A percentile compares a stretch with the other conserved stretches of the same genome.
These are phyloP conservation scores for Kwoniella heveanensis DNA, from an alignment of 768 basidiomycete genomes.

Conservation along the genomic window DNA sequence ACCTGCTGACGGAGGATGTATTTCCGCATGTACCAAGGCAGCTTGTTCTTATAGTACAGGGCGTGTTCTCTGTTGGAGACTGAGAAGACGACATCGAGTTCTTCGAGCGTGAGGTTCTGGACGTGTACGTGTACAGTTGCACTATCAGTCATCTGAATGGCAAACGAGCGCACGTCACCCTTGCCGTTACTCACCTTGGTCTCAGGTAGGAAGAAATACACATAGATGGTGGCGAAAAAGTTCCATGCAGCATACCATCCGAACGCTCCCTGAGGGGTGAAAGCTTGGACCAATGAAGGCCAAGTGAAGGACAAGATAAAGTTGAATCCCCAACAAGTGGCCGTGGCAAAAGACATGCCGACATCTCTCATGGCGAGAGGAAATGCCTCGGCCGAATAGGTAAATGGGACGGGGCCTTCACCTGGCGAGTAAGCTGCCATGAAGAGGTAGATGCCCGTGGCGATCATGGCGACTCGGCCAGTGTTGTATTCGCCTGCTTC, in stretches of 20 bases:
- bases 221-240: conserved; percentile 38
- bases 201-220: conserved; percentile 48
- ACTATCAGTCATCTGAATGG: too few species aligned
- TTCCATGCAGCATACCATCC: conserved; percentile 63
- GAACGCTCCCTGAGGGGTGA: conserved; percentile 73
- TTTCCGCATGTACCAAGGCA: conserved; percentile 45
- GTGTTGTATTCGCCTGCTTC: conserved; percentile 9
- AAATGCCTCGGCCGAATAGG: conserved; percentile 64
- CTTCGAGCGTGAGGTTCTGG: conserved; percentile 41
- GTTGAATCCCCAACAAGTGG: conserved; percentile 54
- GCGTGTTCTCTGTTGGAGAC: conserved; percentile 36
- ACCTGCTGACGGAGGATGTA: conserved; percentile 28
- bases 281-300: conserved; percentile 68
- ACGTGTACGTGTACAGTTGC: too few species aligned
- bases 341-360: conserved; percentile 73
- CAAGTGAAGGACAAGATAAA: conserved; percentile 57
- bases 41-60: conserved; percentile 34
- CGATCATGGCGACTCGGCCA: conserved; percentile 60
- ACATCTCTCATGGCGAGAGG: conserved; percentile 77
- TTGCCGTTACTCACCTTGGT: conserved; percentile 20
- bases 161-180: too few species aligned
- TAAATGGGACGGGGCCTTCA: conserved; percentile 86
- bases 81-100: conserved; percentile 48
- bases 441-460: conserved; percentile 49
- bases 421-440: conserved; percentile 56